Percentiles rank a stretch among this genome's conserved stretches.
phyloP scores from a whole-genome alignment of 148 eudicot species.

The Vaccinium macrocarpon region DNA sequence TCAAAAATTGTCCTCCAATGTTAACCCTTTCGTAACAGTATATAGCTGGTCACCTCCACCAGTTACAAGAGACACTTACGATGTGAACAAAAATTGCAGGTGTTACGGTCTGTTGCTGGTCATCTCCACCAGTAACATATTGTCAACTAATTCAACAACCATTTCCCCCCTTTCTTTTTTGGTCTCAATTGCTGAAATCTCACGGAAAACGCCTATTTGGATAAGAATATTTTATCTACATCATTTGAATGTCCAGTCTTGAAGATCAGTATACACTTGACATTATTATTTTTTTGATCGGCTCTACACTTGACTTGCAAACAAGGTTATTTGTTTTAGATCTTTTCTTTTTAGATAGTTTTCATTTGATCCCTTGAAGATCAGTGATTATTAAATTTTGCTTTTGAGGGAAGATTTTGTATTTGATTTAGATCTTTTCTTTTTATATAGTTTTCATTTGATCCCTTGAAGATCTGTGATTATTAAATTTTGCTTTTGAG shows the following conservation, averaged over 20 bases:
- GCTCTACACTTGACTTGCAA: neutral
- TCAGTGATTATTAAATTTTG: neutral
- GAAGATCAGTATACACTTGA: neutral
- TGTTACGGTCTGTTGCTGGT: neutral
- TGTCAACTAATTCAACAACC: neutral
- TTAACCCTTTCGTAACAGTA: neutral
- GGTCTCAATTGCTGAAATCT: neutral
- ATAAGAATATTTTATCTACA: neutral
- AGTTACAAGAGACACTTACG: neutral
- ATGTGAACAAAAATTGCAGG: neutral
- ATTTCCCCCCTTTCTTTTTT: neutral
- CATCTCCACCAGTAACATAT: neutral
- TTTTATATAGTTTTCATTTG: neutral
- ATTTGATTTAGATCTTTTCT: neutral
- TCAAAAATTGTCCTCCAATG: neutral
- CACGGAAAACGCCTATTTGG: neutral
- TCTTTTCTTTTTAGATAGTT: neutral
- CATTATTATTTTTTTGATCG: neutral
- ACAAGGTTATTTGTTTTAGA: neutral
- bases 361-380: neutral
- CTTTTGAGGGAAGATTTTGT: neutral
- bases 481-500: neutral
- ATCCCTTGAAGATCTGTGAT: neutral
- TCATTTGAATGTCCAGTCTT: neutral
- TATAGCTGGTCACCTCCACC: neutral